phyloP scores from a whole-genome alignment of 2,329 filamentous ascomycete genomes.

The Aureobasidium uvarum region DNA sequence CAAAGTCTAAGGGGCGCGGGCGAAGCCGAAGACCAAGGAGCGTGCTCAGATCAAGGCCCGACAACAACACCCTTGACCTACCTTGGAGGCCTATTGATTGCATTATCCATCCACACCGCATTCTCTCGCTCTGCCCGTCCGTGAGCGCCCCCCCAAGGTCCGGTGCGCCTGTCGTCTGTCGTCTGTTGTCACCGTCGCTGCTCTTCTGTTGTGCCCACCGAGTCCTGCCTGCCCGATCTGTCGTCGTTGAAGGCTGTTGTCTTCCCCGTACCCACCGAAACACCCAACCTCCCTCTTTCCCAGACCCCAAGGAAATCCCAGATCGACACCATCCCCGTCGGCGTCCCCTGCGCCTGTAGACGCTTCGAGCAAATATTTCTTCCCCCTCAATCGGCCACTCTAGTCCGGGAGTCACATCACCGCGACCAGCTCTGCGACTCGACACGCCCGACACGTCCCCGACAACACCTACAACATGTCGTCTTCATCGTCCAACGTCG shows the following conservation, averaged over 20 bases:
- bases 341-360: neutral
- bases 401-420: neutral
- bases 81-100: conserved; percentile 9
- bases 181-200: conserved; percentile 12
- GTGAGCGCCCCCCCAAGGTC: neutral
- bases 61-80: conserved; percentile 15
- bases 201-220: neutral
- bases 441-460: conserved; percentile 12
- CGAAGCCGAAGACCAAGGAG: neutral
- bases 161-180: conserved; percentile 13
- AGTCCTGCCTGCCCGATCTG: conserved; percentile 11
- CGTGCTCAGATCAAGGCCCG: neutral
- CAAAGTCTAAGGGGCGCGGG: conserved; percentile 3
- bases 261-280: conserved; percentile 12
- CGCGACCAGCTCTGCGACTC: neutral
- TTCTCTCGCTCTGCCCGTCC: conserved; percentile 3
- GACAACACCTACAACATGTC: conserved; percentile 8
- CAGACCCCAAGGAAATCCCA: neutral
- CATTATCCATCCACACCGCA: conserved; percentile 16
- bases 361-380: neutral
- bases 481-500: conserved; percentile 70
- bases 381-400: neutral
- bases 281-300: conserved; percentile 23
- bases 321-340: neutral
- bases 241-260: conserved; percentile 19